Evolutionary conservation across 2,329 filamentous ascomycete species (phyloP).

Genomic region (Nemania sp.): DNA sequence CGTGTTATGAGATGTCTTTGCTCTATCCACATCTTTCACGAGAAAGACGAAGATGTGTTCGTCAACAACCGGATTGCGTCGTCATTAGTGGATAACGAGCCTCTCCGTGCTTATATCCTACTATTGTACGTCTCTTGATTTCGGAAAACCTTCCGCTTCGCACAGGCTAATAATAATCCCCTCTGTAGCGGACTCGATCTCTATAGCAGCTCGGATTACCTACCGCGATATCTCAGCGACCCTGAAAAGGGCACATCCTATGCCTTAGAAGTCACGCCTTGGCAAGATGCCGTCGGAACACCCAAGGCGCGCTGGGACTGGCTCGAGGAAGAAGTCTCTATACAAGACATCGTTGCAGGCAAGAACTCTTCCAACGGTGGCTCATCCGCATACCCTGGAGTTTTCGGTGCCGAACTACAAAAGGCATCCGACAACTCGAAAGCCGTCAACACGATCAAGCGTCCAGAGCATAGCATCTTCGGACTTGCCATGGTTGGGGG

Average conservation of each 20-base stretch:
- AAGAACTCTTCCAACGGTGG: slow-evolving; percentile 9
- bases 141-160: background rate
- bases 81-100: slow-evolving; percentile 43
- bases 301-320: slow-evolving; percentile 43
- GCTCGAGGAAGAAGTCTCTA: slow-evolving; percentile 38
- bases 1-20: slow-evolving; percentile 43
- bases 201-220: slow-evolving; percentile 41
- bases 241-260: slow-evolving; percentile 39
- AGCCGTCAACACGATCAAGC: background rate
- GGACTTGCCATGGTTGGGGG: slow-evolving; percentile 30
- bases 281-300: slow-evolving; percentile 39
- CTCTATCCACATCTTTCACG: slow-evolving; percentile 43
- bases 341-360: slow-evolving; percentile 7
- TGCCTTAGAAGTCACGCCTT: slow-evolving; percentile 39
- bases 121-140: slow-evolving; percentile 37
- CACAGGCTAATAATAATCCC: background rate
- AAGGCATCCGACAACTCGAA: background rate
- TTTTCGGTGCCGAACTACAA: slow-evolving; percentile 29
- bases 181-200: slow-evolving; percentile 37
- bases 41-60: slow-evolving; percentile 39
- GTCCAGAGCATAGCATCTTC: slow-evolving; percentile 29
- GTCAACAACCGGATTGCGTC: slow-evolving; percentile 45
- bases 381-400: slow-evolving; percentile 35
- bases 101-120: slow-evolving; percentile 43
- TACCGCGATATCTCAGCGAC: slow-evolving; percentile 39